These are phyloP conservation scores for Gnetum montanum DNA, from an alignment of 75 land plant species.

Conservation along the genomic window DNA sequence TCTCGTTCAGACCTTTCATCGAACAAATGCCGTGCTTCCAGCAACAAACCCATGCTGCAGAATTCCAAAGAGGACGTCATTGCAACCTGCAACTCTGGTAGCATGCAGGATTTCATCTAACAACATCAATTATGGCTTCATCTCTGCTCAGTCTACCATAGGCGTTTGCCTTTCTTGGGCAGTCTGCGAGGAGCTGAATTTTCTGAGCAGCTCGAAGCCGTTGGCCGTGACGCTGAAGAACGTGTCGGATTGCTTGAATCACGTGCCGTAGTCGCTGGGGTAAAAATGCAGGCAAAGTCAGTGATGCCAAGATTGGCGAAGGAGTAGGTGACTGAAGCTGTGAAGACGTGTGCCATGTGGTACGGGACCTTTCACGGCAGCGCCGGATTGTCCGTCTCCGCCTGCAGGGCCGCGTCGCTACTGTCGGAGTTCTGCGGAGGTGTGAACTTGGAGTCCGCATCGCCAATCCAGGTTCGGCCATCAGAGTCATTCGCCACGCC, in stretches of 20 bases:
- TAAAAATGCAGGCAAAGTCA: constrained; percentile 68
- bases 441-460: constrained; percentile 11
- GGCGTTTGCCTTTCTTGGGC: too few species aligned
- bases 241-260: constrained; percentile 11
- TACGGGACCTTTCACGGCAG: constrained; percentile 40
- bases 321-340: constrained; percentile 37
- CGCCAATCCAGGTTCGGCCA: constrained; percentile 51
- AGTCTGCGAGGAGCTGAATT: constrained; percentile 40
- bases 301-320: constrained; percentile 52
- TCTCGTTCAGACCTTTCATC: too few species aligned
- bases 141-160: too few species aligned
- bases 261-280: constrained; percentile 25
- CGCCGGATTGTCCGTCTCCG: too few species aligned
- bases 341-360: constrained; percentile 57
- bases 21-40: too few species aligned
- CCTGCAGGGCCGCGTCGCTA: not conserved
- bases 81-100: too few species aligned
- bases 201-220: constrained; percentile 30
- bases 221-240: constrained; percentile 46
- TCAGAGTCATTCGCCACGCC: constrained; percentile 24
- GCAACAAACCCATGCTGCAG: too few species aligned
- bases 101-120: too few species aligned
- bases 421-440: constrained; percentile 5
- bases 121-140: too few species aligned
- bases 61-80: too few species aligned